phyloP scores from a whole-genome alignment of 2,329 filamentous ascomycete species.

The Aspergillus brunneoviolaceus region DNA sequence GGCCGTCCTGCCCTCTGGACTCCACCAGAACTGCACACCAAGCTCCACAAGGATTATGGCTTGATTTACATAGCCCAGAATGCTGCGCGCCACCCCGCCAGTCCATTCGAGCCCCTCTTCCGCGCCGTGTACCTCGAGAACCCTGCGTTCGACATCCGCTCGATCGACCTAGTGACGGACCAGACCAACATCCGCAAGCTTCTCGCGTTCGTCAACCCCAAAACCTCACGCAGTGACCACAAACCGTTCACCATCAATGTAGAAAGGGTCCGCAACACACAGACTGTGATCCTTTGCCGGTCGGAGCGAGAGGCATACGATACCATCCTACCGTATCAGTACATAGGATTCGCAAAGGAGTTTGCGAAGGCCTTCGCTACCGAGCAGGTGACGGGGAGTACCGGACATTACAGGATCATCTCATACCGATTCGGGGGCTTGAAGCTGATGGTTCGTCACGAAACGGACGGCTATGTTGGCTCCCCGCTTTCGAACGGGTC shows the following conservation, averaged over 20 bases:
- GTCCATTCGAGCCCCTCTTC: slow-evolving; percentile 5
- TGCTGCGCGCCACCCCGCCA: neutral
- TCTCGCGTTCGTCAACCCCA: slow-evolving; percentile 43
- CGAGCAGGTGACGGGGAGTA: slow-evolving; percentile 35
- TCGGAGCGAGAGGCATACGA: slow-evolving; percentile 29
- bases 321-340: slow-evolving; percentile 36
- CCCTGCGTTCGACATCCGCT: neutral
- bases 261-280: slow-evolving; percentile 32
- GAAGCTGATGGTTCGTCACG: slow-evolving; percentile 45
- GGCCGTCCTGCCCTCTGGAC: slow-evolving; percentile 28
- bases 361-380: slow-evolving; percentile 49
- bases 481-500: neutral
- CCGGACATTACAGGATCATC: slow-evolving; percentile 50
- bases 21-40: too few relatives aligned
- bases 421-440: slow-evolving; percentile 46
- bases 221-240: slow-evolving; percentile 19
- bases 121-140: neutral
- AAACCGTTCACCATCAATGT: slow-evolving; percentile 45
- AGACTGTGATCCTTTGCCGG: slow-evolving; percentile 44
- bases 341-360: slow-evolving; percentile 46
- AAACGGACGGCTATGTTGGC: slow-evolving; percentile 46
- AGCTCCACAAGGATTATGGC: neutral
- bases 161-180: slow-evolving; percentile 47
- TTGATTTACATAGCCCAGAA: slow-evolving; percentile 3
- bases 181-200: slow-evolving; percentile 53